Percentiles rank a stretch among this genome's conserved stretches.
These are phyloP conservation scores for Aspergillus panamensis DNA, from an alignment of 495 filamentous ascomycete species.

Conservation along the genomic window DNA sequence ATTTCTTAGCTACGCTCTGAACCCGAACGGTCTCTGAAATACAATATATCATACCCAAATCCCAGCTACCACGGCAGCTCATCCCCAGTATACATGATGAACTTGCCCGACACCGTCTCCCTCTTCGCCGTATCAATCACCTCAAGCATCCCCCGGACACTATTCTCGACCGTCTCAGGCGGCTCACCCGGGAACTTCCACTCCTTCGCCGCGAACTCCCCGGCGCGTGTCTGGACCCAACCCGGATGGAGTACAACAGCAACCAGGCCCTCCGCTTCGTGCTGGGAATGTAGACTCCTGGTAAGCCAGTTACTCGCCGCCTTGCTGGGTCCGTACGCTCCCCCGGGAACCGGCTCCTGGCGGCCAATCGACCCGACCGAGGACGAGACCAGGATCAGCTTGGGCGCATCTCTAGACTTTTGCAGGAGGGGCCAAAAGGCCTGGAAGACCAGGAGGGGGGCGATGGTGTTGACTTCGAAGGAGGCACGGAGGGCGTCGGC, in stretches of 20 bases:
- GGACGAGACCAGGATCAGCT: slow-evolving; percentile 27
- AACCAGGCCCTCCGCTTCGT: slow-evolving; percentile 32
- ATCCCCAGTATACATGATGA: slow-evolving; percentile 1
- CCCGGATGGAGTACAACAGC: slow-evolving; percentile 27
- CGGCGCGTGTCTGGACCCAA: slow-evolving; percentile 13
- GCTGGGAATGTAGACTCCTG: slow-evolving; percentile 24
- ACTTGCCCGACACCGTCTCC: slow-evolving; percentile 4
- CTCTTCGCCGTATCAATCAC: slow-evolving; percentile 25
- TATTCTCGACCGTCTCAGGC: slow-evolving; percentile 27
- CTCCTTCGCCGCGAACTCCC: slow-evolving; percentile 18
- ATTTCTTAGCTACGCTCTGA: too few species aligned
- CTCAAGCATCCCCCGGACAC: slow-evolving; percentile 29
- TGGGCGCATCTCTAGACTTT: slow-evolving; percentile 23
- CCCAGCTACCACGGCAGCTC: slow-evolving; percentile 4
- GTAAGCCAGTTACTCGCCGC: slow-evolving; percentile 33
- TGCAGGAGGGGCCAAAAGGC: slow-evolving; percentile 36
- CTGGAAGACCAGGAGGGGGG: slow-evolving; percentile 35
- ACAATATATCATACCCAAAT: too few species aligned
- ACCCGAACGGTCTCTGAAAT: too few species aligned
- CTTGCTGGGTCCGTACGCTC: slow-evolving; percentile 35
- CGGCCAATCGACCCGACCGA: slow-evolving; percentile 24
- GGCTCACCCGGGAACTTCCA: neutral
- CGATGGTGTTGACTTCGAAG: slow-evolving; percentile 37
- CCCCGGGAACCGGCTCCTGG: slow-evolving; percentile 24
- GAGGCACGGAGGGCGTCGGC: slow-evolving; percentile 22